These are phyloP conservation scores for Choanephora cucurbitarum DNA, from an alignment of 371 early-diverging fungal species.

Conservation along the genomic window DNA sequence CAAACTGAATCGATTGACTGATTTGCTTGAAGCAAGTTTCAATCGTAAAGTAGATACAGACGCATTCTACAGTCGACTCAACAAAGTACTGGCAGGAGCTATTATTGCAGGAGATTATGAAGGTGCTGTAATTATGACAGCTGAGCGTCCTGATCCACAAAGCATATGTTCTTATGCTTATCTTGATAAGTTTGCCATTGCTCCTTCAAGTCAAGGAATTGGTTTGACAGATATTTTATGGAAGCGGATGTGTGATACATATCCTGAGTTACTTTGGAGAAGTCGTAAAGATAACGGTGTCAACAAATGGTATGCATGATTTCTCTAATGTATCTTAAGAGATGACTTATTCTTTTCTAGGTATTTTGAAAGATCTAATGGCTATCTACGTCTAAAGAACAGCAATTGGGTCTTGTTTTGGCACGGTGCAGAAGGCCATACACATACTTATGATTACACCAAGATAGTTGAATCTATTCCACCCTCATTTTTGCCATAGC, in stretches of 20 bases:
- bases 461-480: constrained; percentile 39
- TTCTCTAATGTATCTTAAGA: not conserved
- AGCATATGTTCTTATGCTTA: constrained; percentile 48
- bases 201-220: constrained; percentile 85
- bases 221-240: constrained; percentile 94
- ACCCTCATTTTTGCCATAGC: constrained; percentile 31
- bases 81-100: constrained; percentile 53
- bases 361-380: constrained; percentile 89
- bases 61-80: constrained; percentile 67
- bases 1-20: constrained; percentile 54
- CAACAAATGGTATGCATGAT: constrained; percentile 77
- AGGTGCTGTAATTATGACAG: constrained; percentile 48
- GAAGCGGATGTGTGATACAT: constrained; percentile 73
- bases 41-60: constrained; percentile 60
- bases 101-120: constrained; percentile 91
- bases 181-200: constrained; percentile 92
- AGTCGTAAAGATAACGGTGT: constrained; percentile 87
- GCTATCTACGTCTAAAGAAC: constrained; percentile 63
- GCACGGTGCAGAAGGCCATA: constrained; percentile 65
- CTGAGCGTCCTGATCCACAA: constrained; percentile 12
- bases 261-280: constrained; percentile 84
- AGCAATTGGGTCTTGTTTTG: constrained; percentile 79
- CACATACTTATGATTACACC: constrained; percentile 36
- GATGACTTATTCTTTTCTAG: too few species aligned
- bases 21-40: constrained; percentile 80